Base-by-base conservation (phyloP, 768 basidiomycete genomes). In the Brasilioporus rufonigricans region DNA sequence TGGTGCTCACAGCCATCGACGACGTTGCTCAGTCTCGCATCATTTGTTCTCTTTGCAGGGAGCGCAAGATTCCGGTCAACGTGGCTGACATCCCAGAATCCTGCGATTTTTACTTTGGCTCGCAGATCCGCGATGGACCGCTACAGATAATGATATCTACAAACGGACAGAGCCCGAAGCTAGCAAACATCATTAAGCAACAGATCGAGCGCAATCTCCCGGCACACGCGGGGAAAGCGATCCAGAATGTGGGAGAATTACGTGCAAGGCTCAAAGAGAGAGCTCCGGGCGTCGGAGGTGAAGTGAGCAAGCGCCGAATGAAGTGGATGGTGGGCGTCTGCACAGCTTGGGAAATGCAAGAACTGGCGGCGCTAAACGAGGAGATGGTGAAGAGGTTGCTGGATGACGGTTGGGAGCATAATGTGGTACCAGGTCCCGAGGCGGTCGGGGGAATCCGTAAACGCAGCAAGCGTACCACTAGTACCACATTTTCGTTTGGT, bases 51-150 rank as follows among this genome's bases (percentile, higher is more conserved):
- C 74, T 86, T 62, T 89, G 89, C 62, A 75, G 93, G 51, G 75
- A 79, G 24, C 77, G 71, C 50, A 80, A 77, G 44, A 87, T 98
- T 47, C 93, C 94, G 8, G 87, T 96, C 51, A 99, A 99, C 71
- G 93, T 93, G 57, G 97, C 97, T 36, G 96, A 99, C 74, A 89
- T 98, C 56, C 97, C 97, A 3, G 85, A 90, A 41, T 82, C 86
- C 40, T 99, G 97, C 77, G 96, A 99, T 73, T 99, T 99, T 67
- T 98, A 95, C 77, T 99, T 98, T 74, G 97, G 97, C 47, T 89
- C 92, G 4, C 91, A 93, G 69, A 85, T 98, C 56, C 86, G 92
- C 29, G 81, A 86, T 56, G 95, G 96, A 1, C 91, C 95, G 0
- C 75, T 99, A 23, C 94, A 97, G 72, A 84, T 99, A 59, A 89